Conservation (phyloP, 1,284 basidiomycete genomes). For the Schizophyllum amplum region DNA sequence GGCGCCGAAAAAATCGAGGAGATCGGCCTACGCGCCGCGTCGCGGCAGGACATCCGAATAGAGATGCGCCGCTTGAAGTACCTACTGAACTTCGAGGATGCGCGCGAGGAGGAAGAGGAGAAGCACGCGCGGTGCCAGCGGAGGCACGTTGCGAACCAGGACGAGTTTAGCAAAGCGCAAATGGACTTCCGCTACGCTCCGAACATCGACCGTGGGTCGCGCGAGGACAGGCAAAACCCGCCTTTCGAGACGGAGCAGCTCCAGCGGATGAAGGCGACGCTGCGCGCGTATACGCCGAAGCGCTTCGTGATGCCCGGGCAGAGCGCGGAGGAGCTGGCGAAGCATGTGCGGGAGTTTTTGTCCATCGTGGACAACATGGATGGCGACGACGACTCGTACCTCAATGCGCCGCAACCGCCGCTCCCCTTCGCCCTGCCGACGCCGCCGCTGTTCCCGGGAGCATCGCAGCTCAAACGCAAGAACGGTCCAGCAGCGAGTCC, state of each 20-base stretch:
- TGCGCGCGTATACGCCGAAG: background rate
- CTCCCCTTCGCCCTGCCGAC: background rate
- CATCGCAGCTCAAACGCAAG: background rate
- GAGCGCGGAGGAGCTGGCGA: conserved; percentile 14
- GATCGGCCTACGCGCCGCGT: conserved; percentile 29
- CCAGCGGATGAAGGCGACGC: background rate
- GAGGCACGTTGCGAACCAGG: background rate
- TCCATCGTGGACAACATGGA: conserved; percentile 12
- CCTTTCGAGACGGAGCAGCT: background rate
- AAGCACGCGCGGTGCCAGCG: background rate
- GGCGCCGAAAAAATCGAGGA: conserved; percentile 28
- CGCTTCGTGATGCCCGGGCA: conserved; percentile 22
- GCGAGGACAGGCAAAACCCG: background rate
- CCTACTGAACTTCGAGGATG: conserved; percentile 34
- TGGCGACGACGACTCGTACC: conserved; percentile 3
- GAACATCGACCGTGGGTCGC: background rate
- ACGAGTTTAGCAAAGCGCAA: background rate
- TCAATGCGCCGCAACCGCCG: background rate
- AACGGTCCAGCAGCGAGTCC: background rate
- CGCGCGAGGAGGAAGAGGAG: conserved; percentile 16
- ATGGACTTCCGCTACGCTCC: background rate
- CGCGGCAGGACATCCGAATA: conserved; percentile 31
- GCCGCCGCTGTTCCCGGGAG: background rate
- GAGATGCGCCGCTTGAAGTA: conserved; percentile 52
- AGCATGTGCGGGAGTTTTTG: conserved; percentile 15